phyloP scores from a whole-genome alignment of 164 flowering plant species.

The Taxillus chinensis region DNA sequence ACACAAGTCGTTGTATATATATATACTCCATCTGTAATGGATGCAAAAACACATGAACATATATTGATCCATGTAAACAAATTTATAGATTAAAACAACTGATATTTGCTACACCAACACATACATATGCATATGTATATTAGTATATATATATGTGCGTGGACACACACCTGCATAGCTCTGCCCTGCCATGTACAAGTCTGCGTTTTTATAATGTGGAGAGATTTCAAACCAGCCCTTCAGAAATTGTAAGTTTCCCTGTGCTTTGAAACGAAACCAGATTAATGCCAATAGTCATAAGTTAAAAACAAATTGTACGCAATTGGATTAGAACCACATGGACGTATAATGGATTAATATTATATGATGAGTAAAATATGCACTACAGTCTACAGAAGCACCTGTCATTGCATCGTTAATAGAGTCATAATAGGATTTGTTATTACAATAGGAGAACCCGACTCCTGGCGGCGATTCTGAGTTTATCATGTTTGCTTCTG shows the following conservation, averaged over 20 bases:
- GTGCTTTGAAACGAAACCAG: neutral
- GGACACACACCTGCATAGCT: neutral
- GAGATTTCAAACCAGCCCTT: neutral
- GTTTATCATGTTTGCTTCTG: neutral
- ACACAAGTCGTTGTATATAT: too few species aligned
- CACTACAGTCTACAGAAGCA: neutral
- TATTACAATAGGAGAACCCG: neutral
- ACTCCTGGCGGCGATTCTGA: neutral
- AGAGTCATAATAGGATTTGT: neutral
- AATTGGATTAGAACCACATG: too few species aligned
- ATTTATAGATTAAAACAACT: too few species aligned
- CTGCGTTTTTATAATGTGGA: neutral
- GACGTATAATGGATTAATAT: too few species aligned
- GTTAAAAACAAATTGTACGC: too few species aligned
- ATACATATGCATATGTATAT: too few species aligned
- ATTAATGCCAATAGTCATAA: too few species aligned
- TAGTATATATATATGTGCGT: neutral
- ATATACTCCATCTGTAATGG: too few species aligned
- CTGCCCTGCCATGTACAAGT: neutral
- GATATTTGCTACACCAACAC: too few species aligned
- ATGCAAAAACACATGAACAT: neutral
- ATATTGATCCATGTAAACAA: too few species aligned
- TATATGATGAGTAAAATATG: too few species aligned
- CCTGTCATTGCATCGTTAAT: neutral
- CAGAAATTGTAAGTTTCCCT: neutral